Conservation (phyloP, 176 grass and related monocot genomes). For the Aegilops umbellulata region DNA sequence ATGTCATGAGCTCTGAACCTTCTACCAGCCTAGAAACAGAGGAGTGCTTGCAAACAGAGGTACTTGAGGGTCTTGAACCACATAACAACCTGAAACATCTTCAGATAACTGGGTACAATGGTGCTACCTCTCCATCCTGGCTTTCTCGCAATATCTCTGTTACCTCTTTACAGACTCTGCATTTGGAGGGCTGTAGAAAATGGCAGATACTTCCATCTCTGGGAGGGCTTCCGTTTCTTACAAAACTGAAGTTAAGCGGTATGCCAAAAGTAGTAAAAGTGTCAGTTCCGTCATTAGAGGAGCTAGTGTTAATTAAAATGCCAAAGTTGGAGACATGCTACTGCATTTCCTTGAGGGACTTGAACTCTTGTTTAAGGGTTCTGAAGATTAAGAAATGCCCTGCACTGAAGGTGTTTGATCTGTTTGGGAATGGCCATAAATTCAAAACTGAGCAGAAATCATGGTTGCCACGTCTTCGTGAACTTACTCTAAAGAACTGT, state of each 20-base stretch:
- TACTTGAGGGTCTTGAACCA: not conserved
- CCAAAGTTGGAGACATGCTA: not conserved
- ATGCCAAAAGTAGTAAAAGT: rapidly evolving
- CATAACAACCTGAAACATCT: rapidly evolving
- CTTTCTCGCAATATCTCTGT: not conserved
- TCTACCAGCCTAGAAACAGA: not conserved
- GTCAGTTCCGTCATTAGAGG: rapidly evolving
- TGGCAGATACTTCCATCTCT: not conserved
- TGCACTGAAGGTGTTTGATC: not conserved
- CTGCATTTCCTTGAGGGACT: rapidly evolving
- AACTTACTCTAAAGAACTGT: too few relatives aligned
- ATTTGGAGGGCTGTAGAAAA: not conserved
- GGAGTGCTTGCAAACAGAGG: not conserved
- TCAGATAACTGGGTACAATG: not conserved
- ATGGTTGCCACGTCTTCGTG: not conserved
- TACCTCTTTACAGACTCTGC: not conserved
- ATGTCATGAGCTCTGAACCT: not conserved
- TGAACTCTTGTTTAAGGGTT: not conserved
- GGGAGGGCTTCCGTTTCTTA: rapidly evolving
- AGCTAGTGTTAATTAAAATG: not conserved
- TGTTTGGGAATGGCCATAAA: not conserved
- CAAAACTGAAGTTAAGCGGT: rapidly evolving
- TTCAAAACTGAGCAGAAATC: not conserved
- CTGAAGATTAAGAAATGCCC: rapidly evolving
- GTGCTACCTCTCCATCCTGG: not conserved